Base-by-base conservation (phyloP, 176 grass and related monocot genomes). In the Otatea glauca region DNA sequence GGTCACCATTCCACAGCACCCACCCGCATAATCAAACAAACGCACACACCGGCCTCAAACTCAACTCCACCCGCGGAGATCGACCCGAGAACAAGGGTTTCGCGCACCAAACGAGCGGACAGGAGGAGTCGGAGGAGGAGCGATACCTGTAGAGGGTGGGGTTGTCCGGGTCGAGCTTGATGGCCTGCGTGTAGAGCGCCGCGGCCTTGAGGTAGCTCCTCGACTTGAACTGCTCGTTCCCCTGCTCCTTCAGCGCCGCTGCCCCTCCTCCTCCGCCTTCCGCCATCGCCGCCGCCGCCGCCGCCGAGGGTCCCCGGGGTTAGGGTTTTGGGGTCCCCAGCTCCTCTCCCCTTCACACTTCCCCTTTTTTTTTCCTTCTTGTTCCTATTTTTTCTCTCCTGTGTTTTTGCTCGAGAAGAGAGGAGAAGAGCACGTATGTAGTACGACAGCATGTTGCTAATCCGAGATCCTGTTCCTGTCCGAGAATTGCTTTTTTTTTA, bases 161-260 rank as follows among this genome's bases (percentile, higher is more conserved):
- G 53, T 96, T 99, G 74, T 78, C 77, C 29, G 93, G 91, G 65
- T 99, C 93, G 79, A 92, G 85, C 84, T 99, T 99, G 91, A 99
- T 96, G 65, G 96, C 96, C 75, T 96, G 93, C 43, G 96, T 96
- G 89, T 99, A 99, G 70, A 93, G 82, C 42, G 93, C 96, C 51
- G 96, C 96, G 21, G 96, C 93, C 80, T 92, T 99, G 63, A 99
- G 86, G 74, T 94, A 99, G 93, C 75, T 94, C 74, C 93, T 93
- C 23, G 84, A 32, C 88, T 99, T 99, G 96, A 99, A 99, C 68
- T 92, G 86, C 89, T 91, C 91, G 54, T 99, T 99, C 9, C 96
- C 96, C 66, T 99, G 91, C 10, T 99, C 96, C 86, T 99, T 99
- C 23, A 94, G 86, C 68, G 83, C 58, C 44, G 77, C 72, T 23